Percentiles rank a stretch among this genome's conserved stretches.
phyloP scores from a whole-genome alignment of 75 land plant species.

The Cupressus sempervirens region DNA sequence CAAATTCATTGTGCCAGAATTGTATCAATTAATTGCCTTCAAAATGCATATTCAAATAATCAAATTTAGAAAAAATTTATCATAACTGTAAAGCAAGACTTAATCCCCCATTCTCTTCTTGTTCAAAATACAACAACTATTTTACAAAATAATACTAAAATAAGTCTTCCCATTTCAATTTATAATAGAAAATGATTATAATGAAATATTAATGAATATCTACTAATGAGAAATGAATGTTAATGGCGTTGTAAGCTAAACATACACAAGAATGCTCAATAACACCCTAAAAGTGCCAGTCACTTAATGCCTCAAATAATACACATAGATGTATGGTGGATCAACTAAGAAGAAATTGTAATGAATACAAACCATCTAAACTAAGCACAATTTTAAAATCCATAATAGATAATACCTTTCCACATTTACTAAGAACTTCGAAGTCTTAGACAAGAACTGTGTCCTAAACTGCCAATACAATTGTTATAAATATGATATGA shows the following conservation, averaged over 20 bases:
- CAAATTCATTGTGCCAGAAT: neutral
- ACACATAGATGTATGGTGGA: neutral
- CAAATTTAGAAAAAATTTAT: neutral
- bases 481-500: neutral
- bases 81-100: conserved; percentile 88
- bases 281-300: neutral
- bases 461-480: neutral
- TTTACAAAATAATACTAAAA: conserved; percentile 8
- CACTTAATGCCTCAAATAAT: neutral
- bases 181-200: neutral
- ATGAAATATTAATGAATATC: neutral
- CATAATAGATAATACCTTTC: neutral
- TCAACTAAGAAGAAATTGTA: neutral
- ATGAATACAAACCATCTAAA: neutral
- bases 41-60: neutral
- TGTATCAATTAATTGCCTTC: neutral
- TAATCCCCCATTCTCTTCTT: conserved; percentile 82
- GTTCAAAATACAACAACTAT: conserved; percentile 92
- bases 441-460: neutral
- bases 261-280: neutral
- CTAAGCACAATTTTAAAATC: neutral
- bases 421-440: neutral
- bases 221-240: neutral
- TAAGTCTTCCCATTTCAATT: neutral
- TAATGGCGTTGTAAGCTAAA: neutral